Conservation (phyloP, 129 eudicot genomes). For the Oenanthe sinensis region DNA sequence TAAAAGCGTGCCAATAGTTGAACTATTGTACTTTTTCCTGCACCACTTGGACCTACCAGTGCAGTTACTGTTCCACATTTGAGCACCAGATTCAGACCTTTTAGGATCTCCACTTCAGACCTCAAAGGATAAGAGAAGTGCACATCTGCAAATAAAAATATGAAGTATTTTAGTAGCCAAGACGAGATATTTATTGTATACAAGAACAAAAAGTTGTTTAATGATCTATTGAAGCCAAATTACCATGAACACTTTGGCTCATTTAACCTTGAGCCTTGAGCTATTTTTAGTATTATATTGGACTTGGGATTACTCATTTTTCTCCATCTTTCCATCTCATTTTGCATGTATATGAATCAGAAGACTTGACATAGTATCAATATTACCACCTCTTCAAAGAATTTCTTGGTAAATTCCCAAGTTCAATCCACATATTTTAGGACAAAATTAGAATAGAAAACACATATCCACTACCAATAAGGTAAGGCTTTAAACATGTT, state of each 20-base stretch:
- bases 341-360: neutral
- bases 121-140: conserved; percentile 92
- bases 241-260: neutral
- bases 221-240: neutral
- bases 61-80: conserved; percentile 91
- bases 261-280: neutral
- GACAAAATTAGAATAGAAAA: neutral
- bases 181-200: neutral
- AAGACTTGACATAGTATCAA: neutral
- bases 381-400: neutral
- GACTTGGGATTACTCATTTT: neutral
- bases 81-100: conserved; percentile 66
- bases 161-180: neutral
- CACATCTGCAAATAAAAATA: conserved; percentile 45
- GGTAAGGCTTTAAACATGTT: neutral
- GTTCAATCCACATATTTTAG: neutral
- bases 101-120: conserved; percentile 75
- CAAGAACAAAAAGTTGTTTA: neutral
- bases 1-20: conserved; percentile 95
- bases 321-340: neutral
- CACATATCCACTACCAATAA: neutral
- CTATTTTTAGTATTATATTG: neutral
- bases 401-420: neutral
- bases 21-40: conserved; percentile 94
- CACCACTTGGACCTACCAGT: conserved; percentile 94